Conservation (phyloP, 2,329 filamentous ascomycete species). For the Colletotrichum plurivorum region DNA sequence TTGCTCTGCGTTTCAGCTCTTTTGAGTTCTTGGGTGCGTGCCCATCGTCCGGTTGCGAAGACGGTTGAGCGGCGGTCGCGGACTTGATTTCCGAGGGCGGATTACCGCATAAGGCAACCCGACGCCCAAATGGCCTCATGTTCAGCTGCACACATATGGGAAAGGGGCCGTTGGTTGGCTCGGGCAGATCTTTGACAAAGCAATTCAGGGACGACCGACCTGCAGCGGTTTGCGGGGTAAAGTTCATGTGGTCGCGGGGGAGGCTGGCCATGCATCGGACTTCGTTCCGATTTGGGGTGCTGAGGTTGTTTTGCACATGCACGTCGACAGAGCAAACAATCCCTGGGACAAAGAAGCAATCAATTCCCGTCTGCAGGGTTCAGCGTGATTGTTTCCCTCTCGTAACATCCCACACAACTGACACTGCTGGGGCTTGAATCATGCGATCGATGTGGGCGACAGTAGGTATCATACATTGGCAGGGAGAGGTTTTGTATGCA, state of each 20-base stretch:
- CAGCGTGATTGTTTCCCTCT: too few relatives aligned
- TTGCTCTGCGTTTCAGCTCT: too few relatives aligned
- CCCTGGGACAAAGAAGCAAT: background rate
- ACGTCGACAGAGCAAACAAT: too few relatives aligned
- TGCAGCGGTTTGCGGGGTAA: constrained; percentile 30
- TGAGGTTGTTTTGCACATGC: too few relatives aligned
- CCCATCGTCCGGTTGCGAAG: constrained; percentile 10
- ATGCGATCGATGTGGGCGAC: too few relatives aligned
- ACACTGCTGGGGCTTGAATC: too few relatives aligned
- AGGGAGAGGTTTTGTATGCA: background rate
- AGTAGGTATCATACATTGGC: too few relatives aligned
- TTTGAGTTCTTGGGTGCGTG: background rate
- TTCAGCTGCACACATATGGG: too few relatives aligned
- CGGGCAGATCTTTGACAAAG: background rate
- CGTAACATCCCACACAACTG: too few relatives aligned
- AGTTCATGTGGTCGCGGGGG: constrained; percentile 1
- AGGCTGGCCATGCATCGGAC: background rate
- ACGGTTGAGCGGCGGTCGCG: background rate
- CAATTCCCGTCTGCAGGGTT: background rate
- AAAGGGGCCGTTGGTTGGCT: background rate
- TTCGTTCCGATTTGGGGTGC: background rate
- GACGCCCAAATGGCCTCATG: background rate
- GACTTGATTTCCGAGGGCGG: constrained; percentile 11
- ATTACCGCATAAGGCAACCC: constrained; percentile 29
- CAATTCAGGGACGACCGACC: constrained; percentile 4